A percentile compares a stretch with the other conserved stretches of the same genome.
Conservation (phyloP, 345 rosid genomes). For the Clausena lansium region DNA sequence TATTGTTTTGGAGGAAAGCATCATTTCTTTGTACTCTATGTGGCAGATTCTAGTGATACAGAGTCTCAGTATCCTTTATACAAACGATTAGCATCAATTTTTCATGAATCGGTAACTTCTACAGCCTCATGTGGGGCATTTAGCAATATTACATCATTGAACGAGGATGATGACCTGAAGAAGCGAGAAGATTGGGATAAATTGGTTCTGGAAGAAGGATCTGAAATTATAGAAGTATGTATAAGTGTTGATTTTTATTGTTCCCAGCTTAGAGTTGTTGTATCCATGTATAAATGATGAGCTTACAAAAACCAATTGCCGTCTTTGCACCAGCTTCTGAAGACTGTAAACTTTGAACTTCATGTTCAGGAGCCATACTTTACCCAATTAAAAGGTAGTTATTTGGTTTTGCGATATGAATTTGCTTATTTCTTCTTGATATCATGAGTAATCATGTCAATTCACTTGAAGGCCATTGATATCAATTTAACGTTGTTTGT, state of each 20-base stretch:
- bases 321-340: conserved; percentile 43
- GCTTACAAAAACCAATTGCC: not conserved
- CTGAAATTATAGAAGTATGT: conserved; percentile 36
- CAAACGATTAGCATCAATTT: conserved; percentile 42
- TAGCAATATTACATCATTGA: not conserved
- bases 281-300: not conserved
- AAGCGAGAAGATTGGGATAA: conserved; percentile 29
- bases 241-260: not conserved
- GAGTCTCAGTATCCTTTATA: conserved; percentile 37
- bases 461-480: not conserved
- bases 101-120: conserved; percentile 39
- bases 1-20: not conserved
- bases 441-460: not conserved
- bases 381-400: conserved; percentile 58
- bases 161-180: conserved; percentile 17
- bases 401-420: not conserved
- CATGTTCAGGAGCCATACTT: conserved; percentile 82
- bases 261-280: not conserved
- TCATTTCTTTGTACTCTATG: not conserved
- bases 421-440: not conserved
- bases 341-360: conserved; percentile 50
- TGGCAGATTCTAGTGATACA: conserved; percentile 15
- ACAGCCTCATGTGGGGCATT: conserved; percentile 15
- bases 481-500: conserved; percentile 15
- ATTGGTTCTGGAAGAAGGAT: conserved; percentile 32